Base-by-base conservation (phyloP, 306 rosid genomes). In the Vigna mungo region DNA sequence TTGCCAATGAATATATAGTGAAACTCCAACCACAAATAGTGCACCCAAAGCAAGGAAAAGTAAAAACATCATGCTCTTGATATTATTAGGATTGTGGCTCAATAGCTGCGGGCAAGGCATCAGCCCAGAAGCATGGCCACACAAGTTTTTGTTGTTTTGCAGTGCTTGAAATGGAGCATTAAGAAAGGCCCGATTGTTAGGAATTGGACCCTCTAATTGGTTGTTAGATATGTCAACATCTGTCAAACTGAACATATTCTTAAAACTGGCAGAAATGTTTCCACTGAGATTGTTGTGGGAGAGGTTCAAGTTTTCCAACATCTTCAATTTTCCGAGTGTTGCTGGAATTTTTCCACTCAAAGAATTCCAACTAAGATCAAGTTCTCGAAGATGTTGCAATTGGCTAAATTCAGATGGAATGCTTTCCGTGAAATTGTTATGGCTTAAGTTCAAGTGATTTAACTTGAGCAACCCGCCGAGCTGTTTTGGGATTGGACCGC, bases 211-310 rank as follows among this genome's bases (percentile, higher is more conserved):
- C 7, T 81, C 65, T 68, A 81, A 68, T 25, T 68, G 80, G 66
- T 81, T 81, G 34, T 81, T 16, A 58, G 87, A 85, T 51, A 85
- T 74, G 68, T 74, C 78, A 75, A 87, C 78, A 14, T 5, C 12
- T 74, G 76, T 85, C 88, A 87, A 88, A 72, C 89, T 81, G 20
- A 61, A 2, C 76, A 80, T 30, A 39, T 75, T 21, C 41, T 34
- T 25, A 30, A 88, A 88, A 25, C 11, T 46, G 7, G 72, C 54
- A 1, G 91, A 89, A 63, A 85, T 68, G 0, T 30, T 66, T 20
- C 87, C 86, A 16, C 36, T 47, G 53, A 87, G 84, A 37, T 56
- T 43, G 12, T 88, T 88, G 60, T 88, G 84, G 1, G 91, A 88
- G 41, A 88, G 81, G 63, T 88, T 88, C 77, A 88, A 77, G 6